These are phyloP conservation scores for Botrytis porri DNA, from an alignment of 2,329 filamentous ascomycete genomes.

Conservation along the genomic window DNA sequence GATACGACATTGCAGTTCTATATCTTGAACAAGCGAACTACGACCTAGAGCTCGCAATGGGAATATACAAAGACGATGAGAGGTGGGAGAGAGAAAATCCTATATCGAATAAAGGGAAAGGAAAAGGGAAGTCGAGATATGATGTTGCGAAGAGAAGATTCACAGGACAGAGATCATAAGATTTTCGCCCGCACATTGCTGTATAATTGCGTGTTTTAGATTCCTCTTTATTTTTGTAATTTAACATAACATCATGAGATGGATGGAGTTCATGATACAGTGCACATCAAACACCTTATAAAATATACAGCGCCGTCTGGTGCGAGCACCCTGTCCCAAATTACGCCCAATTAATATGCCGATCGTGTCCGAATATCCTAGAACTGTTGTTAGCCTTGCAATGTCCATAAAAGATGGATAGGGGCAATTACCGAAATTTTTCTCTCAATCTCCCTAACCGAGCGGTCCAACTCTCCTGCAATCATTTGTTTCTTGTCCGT, in stretches of 20 bases:
- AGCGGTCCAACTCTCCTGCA: slow-evolving; percentile 86
- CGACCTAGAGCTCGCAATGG: slow-evolving; percentile 62
- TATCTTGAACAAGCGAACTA: slow-evolving; percentile 71
- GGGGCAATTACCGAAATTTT: slow-evolving; percentile 69
- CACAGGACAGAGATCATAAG: slow-evolving; percentile 32
- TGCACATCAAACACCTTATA: slow-evolving; percentile 45
- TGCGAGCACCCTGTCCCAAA: slow-evolving; percentile 40
- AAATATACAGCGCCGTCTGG: slow-evolving; percentile 61
- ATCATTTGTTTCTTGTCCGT: slow-evolving; percentile 94
- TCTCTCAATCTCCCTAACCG: slow-evolving; percentile 88
- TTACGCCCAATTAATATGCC: slow-evolving; percentile 43
- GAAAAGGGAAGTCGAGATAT: slow-evolving; percentile 41
- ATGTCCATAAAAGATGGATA: neutral
- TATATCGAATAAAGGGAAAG: slow-evolving; percentile 46
- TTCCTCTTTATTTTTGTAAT: neutral
- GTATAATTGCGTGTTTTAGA: neutral
- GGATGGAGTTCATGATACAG: neutral
- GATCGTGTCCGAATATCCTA: slow-evolving; percentile 57
- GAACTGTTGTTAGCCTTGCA: slow-evolving; percentile 26
- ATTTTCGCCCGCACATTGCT: neutral
- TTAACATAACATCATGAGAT: neutral
- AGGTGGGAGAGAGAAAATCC: slow-evolving; percentile 71
- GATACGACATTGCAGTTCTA: slow-evolving; percentile 67
- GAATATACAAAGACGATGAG: slow-evolving; percentile 67
- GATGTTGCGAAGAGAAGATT: slow-evolving; percentile 36